Evolutionary conservation across 129 eudicot genomes (phyloP).

Genomic region (Artemisia argyi): DNA sequence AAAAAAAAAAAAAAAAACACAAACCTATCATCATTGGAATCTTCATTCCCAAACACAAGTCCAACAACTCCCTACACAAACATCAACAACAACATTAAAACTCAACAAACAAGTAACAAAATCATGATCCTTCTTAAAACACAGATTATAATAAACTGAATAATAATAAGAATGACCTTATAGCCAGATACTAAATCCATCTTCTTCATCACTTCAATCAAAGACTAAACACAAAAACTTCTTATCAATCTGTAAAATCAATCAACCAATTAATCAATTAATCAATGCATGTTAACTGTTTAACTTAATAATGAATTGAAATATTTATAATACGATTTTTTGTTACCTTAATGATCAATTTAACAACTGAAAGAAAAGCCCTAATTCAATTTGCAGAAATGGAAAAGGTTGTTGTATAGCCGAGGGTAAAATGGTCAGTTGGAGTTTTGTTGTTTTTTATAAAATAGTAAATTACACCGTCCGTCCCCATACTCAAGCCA

Average conservation of each 20-base stretch:
- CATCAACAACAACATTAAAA: background rate
- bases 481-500: no score
- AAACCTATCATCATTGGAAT: conserved; percentile 82
- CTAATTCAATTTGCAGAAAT: no score
- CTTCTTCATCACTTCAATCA: conserved; percentile 10
- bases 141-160: background rate
- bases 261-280: background rate
- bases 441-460: no score
- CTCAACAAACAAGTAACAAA: background rate
- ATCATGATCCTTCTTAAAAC: background rate
- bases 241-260: background rate
- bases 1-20: background rate
- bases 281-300: background rate
- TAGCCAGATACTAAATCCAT: conserved; percentile 47
- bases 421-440: no score
- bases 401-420: no score
- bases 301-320: no score
- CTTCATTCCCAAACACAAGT: conserved; percentile 76
- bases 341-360: no score
- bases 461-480: no score
- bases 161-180: conserved; percentile 27
- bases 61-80: conserved; percentile 79
- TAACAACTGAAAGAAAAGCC: no score
- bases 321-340: no score
- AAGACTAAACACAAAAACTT: background rate